These are phyloP conservation scores for Herpetomonas tarakana DNA, from an alignment of 208 protist genomes.

Conservation along the genomic window DNA sequence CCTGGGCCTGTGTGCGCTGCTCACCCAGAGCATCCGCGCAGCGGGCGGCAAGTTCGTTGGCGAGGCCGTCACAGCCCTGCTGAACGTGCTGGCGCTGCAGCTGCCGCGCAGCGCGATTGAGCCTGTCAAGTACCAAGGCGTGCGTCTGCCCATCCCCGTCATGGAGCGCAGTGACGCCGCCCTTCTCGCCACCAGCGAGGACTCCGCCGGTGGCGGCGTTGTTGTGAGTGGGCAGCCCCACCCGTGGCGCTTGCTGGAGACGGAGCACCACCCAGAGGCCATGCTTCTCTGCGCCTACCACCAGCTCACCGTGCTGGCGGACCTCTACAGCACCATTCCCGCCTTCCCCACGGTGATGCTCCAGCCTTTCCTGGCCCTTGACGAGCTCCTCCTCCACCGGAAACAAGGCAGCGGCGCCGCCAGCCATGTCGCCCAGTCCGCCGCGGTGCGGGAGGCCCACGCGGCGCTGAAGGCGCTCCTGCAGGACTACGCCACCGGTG, in stretches of 20 bases:
- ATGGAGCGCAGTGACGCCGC: conserved; percentile 39
- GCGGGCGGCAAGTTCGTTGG: conserved; percentile 46
- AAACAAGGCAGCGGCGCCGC: neutral
- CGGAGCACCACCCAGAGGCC: conserved; percentile 16
- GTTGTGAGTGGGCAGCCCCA: conserved; percentile 7
- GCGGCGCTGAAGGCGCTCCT: conserved; percentile 33
- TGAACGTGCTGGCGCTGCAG: conserved; percentile 77
- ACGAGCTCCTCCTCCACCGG: conserved; percentile 26
- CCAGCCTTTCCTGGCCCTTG: conserved; percentile 40
- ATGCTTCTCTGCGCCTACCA: conserved; percentile 65
- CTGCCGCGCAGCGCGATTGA: conserved; percentile 49
- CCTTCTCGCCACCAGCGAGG: conserved; percentile 15
- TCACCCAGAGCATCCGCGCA: conserved; percentile 29
- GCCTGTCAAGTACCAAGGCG: conserved; percentile 52
- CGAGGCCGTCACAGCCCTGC: conserved; percentile 56
- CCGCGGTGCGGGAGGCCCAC: conserved; percentile 41
- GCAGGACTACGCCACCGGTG: conserved; percentile 10
- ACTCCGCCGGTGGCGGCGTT: neutral
- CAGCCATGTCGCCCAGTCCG: conserved; percentile 19
- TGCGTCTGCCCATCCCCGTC: conserved; percentile 58
- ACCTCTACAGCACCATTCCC: conserved; percentile 31
- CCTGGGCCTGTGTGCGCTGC: conserved; percentile 40
- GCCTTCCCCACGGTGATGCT: conserved; percentile 56
- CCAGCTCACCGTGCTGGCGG: conserved; percentile 45
- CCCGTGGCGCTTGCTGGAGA: conserved; percentile 35